Percentiles rank a stretch among this genome's conserved stretches.
Conservation (phyloP, 257 asterid species). For the Scutellaria minor region DNA sequence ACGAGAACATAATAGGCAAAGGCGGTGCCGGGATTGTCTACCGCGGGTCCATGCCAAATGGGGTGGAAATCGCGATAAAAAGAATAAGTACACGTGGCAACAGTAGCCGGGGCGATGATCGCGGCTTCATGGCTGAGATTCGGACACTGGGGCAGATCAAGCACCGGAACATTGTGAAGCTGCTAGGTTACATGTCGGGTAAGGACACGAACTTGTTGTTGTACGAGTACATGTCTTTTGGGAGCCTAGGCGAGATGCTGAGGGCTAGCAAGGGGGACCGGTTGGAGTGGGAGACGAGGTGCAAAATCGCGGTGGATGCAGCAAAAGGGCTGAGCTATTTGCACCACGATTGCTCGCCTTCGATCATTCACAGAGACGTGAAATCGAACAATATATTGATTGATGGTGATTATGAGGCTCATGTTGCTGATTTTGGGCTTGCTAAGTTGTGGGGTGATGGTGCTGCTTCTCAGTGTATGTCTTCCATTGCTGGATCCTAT, state of each 20-base stretch:
- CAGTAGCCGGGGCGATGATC: constrained; percentile 39
- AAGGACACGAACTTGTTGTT: constrained; percentile 65
- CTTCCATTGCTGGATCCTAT: constrained; percentile 85
- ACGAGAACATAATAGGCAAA: constrained; percentile 82
- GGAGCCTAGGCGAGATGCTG: constrained; percentile 80
- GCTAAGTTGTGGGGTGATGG: constrained; percentile 74
- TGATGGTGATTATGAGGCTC: constrained; percentile 80
- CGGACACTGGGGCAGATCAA: constrained; percentile 72
- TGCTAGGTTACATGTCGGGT: constrained; percentile 67
- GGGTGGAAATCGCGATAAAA: constrained; percentile 70
- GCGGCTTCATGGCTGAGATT: constrained; percentile 77
- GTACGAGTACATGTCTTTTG: constrained; percentile 82
- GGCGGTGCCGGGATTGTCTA: constrained; percentile 91
- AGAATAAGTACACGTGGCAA: constrained; percentile 44
- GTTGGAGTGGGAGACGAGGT: constrained; percentile 75
- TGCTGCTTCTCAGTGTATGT: constrained; percentile 77
- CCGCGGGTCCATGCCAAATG: constrained; percentile 73
- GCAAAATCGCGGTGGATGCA: constrained; percentile 69
- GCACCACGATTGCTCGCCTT: constrained; percentile 88
- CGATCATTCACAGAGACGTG: constrained; percentile 81
- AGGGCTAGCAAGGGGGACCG: constrained; percentile 71
- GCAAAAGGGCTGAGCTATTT: constrained; percentile 82
- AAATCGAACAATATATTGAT: constrained; percentile 81
- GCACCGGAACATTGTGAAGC: constrained; percentile 76
- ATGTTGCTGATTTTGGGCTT: constrained; percentile 91